Percentiles rank a stretch among this genome's conserved stretches.
These are phyloP conservation scores for Poa annua DNA, from an alignment of 176 grass and related monocot genomes.

Conservation along the genomic window DNA sequence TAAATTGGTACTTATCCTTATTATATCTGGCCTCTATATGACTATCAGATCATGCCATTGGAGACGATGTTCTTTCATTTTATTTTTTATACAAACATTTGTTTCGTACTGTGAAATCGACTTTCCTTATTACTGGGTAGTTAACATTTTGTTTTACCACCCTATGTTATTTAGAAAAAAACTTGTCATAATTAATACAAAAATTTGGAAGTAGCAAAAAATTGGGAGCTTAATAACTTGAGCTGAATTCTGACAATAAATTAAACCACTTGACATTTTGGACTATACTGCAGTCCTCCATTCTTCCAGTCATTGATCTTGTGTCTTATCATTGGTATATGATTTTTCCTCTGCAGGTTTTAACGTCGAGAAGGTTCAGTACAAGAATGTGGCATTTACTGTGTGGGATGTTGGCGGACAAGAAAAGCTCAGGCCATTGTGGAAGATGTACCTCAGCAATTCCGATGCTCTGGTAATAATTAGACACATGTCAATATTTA, in stretches of 20 bases:
- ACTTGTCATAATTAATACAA: not conserved
- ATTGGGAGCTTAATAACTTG: not conserved
- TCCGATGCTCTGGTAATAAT: constrained; percentile 85
- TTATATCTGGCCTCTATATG: not conserved
- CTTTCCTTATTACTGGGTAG: not conserved
- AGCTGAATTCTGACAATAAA: not conserved
- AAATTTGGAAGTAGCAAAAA: not conserved
- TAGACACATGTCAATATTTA: constrained; percentile 7
- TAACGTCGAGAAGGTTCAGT: constrained; percentile 96
- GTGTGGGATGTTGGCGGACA: constrained; percentile 96
- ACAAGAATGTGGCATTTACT: constrained; percentile 91
- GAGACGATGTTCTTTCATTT: not conserved
- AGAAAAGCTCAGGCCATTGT: constrained; percentile 86
- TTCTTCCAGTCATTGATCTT: constrained; percentile 9
- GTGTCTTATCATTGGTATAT: not conserved
- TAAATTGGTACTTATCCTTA: not conserved
- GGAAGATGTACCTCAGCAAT: constrained; percentile 93
- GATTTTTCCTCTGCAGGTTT: constrained; percentile 59
- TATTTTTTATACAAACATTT: not conserved
- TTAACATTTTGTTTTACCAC: not conserved
- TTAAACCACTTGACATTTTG: not conserved
- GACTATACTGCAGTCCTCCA: not conserved
- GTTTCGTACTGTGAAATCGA: not conserved
- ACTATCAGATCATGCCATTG: not conserved
- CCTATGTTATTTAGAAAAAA: constrained; percentile 22